phyloP scores from a whole-genome alignment of 2,329 filamentous ascomycete species.

The Paecilomyces niveus region DNA sequence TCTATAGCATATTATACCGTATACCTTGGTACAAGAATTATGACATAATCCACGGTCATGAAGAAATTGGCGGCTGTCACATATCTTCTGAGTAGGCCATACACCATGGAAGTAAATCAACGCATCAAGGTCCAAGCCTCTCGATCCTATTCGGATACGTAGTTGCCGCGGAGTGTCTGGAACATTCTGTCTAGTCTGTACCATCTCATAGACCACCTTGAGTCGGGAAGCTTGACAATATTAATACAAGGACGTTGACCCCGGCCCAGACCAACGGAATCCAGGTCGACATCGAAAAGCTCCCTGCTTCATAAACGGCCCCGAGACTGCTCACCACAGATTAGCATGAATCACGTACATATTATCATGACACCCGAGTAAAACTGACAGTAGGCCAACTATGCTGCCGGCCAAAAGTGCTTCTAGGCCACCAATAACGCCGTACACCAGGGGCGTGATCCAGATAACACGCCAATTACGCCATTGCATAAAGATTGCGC shows the following conservation, averaged over 20 bases:
- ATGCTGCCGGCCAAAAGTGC: conserved; percentile 74
- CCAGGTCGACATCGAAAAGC: conserved; percentile 90
- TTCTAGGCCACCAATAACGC: conserved; percentile 65
- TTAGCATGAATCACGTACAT: neutral
- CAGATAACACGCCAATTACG: conserved; percentile 49
- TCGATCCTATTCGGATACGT: neutral
- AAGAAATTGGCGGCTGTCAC: neutral
- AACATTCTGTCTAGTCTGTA: neutral
- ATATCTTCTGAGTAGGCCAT: neutral
- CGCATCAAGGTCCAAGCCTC: too few species aligned
- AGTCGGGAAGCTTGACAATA: conserved; percentile 87
- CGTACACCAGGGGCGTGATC: conserved; percentile 65
- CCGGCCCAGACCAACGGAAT: conserved; percentile 83
- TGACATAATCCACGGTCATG: neutral
- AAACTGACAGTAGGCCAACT: conserved; percentile 67
- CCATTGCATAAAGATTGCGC: conserved; percentile 66
- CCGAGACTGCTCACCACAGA: conserved; percentile 51
- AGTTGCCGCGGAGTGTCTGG: neutral
- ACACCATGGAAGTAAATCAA: too few species aligned
- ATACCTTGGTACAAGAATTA: neutral
- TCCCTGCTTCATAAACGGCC: conserved; percentile 72
- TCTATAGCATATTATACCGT: neutral
- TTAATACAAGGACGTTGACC: conserved; percentile 73
- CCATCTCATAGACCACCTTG: conserved; percentile 67
- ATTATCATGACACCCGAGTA: neutral